Conservation (phyloP, 305 asterid genomes). For the Andrographis paniculata region DNA sequence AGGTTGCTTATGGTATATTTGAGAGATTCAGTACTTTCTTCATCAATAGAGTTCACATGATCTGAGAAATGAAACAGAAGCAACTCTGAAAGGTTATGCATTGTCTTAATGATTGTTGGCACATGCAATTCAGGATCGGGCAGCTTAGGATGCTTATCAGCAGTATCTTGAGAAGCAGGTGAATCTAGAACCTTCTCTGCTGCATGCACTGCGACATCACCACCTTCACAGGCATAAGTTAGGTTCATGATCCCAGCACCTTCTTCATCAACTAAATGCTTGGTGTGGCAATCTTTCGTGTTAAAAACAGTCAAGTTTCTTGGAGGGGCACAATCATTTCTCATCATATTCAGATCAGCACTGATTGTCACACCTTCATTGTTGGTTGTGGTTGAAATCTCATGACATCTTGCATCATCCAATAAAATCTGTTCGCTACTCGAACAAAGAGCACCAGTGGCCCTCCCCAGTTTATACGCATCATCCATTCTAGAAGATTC, state of each 20-base stretch:
- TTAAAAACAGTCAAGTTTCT: conserved; percentile 24
- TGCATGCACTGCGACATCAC: conserved; percentile 63
- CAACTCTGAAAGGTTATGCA: conserved; percentile 59
- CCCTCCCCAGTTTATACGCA: conserved; percentile 18
- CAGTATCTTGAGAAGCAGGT: conserved; percentile 64
- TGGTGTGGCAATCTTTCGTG: conserved; percentile 21
- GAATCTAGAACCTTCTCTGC: conserved; percentile 81
- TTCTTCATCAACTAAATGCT: conserved; percentile 29
- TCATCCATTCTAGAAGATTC: conserved; percentile 23
- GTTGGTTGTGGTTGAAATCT: conserved; percentile 21
- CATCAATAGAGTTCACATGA: conserved; percentile 35
- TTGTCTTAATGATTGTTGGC: conserved; percentile 37
- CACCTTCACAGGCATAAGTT: conserved; percentile 48
- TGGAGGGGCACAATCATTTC: conserved; percentile 20
- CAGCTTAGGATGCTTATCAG: conserved; percentile 21
- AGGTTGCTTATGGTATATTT: conserved; percentile 43
- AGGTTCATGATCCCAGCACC: conserved; percentile 26
- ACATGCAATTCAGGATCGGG: conserved; percentile 39
- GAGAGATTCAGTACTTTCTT: conserved; percentile 39
- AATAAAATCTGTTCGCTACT: conserved; percentile 25
- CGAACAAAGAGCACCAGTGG: conserved; percentile 24
- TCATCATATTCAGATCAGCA: conserved; percentile 24
- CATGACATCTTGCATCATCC: conserved; percentile 24
- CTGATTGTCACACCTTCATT: conserved; percentile 28
- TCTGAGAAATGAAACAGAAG: conserved; percentile 36